Base-by-base conservation (phyloP, 2,329 filamentous ascomycete genomes). In the Hypoxylon rubiginosum region DNA sequence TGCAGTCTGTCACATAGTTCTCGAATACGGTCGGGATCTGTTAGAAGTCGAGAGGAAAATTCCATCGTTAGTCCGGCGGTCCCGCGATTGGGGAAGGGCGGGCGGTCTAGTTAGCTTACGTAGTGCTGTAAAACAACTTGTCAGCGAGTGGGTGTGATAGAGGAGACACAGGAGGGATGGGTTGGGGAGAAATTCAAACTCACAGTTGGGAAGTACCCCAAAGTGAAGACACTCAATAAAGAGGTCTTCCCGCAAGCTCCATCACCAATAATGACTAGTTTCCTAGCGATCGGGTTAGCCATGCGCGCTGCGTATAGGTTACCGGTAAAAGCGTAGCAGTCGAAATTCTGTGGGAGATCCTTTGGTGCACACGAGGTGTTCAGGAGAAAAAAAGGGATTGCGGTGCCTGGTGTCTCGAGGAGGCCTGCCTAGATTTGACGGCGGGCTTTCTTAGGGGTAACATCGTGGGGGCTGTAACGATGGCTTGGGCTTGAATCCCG, bases 161-260 rank as follows among this genome's bases (percentile, higher is more conserved):
- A 21, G 57, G 43, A 54, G 32, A 50, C 59, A 54, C 41, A 32
- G 19, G 51, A 50, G 50, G 48, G 51, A 30, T 48, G 60, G 46
- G 58, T 15, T 62, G 49, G 50, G 46, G 36, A 28, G 53, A 46
- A 58, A 61, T 46, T 46, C 50, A 30, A 50, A 88, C 93, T 84
- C 85, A 97, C 95, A 77, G 94, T 97, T 75, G 96, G 96, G 76
- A 98, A 99, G 82, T 97, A 98, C 63, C 96, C 96, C 58, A 99
- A 86, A 36, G 96, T 99, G 81, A 99, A 99, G 73, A 99, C 96
- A 79, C 94, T 97, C 72, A 99, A 85, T 75, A 99, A 84, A 89
- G 93, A 97, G 56, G 96, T 99, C 85, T 99, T 99, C 76, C 96
- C 96, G 82, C 96, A 99, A 73, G 96, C 96, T 84, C 96, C 96